phyloP scores from a whole-genome alignment of 1,284 basidiomycete species.

The Boletellus dicymbophilus region DNA sequence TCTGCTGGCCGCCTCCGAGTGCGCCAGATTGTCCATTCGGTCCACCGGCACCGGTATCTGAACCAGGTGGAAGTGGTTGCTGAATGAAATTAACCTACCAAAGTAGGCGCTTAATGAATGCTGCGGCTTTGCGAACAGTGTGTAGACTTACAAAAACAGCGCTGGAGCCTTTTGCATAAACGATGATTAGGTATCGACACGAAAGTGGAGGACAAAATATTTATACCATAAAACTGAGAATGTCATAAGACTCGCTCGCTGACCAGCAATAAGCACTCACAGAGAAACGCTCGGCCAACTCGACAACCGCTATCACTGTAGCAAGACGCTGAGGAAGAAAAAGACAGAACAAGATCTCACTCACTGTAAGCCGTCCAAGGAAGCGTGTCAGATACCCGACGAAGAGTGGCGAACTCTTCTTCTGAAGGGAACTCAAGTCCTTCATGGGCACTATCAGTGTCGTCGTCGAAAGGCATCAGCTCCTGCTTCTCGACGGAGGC shows the following conservation, averaged over 20 bases:
- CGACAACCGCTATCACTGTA: conserved; percentile 68
- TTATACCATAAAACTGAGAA: conserved; percentile 38
- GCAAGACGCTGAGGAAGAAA: background rate
- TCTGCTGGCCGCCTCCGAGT: conserved; percentile 62
- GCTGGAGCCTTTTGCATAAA: conserved; percentile 55
- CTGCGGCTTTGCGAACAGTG: conserved; percentile 14
- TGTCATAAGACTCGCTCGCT: background rate
- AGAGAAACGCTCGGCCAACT: conserved; percentile 78
- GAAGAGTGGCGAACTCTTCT: conserved; percentile 62
- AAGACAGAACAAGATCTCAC: conserved; percentile 27
- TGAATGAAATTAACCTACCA: conserved; percentile 74
- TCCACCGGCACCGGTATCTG: conserved; percentile 67
- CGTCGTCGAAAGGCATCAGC: conserved; percentile 2
- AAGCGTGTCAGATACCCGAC: conserved; percentile 61
- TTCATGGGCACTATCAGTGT: conserved; percentile 49
- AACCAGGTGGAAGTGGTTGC: conserved; percentile 64
- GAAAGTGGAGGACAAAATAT: background rate
- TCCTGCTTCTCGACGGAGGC: conserved; percentile 20
- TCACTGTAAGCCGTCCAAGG: conserved; percentile 69
- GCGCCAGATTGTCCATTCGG: conserved; percentile 65
- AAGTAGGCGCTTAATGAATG: conserved; percentile 20
- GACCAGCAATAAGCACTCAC: conserved; percentile 33
- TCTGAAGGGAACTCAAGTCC: conserved; percentile 69
- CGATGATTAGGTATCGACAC: conserved; percentile 1
- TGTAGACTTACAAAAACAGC: conserved; percentile 61